Evolutionary conservation across 176 grass and related monocot species (phyloP).

Genomic region (Typha latifolia): DNA sequence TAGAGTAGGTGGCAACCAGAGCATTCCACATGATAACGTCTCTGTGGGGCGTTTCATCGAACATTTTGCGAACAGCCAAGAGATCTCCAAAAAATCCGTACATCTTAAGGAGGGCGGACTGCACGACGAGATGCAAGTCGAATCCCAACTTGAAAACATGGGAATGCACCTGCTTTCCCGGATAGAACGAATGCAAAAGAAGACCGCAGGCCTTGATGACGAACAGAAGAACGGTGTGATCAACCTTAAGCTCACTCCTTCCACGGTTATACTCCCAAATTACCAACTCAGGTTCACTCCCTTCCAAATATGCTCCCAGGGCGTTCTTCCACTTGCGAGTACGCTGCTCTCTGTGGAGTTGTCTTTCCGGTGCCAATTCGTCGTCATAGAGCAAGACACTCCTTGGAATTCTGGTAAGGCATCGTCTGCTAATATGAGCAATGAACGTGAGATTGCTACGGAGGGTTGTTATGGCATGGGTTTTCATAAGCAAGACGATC

Average conservation of each 20-base stretch:
- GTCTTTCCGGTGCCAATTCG: background rate
- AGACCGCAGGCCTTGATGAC: background rate
- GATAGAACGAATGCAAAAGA: background rate
- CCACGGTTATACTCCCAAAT: background rate
- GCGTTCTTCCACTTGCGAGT: background rate
- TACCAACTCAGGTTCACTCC: background rate
- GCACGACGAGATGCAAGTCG: background rate
- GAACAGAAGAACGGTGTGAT: background rate
- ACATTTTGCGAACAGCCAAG: slow-evolving; percentile 21
- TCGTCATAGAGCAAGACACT: background rate
- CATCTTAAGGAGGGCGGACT: slow-evolving; percentile 21
- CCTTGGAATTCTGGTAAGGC: background rate
- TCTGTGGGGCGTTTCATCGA: slow-evolving; percentile 33
- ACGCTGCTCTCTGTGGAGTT: background rate
- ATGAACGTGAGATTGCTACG: background rate
- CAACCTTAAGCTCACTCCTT: background rate
- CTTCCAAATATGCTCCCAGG: background rate
- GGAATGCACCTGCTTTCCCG: background rate
- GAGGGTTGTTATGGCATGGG: background rate
- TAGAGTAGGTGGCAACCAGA: slow-evolving; percentile 24
- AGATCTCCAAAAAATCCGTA: slow-evolving; percentile 19
- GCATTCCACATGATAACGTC: slow-evolving; percentile 52
- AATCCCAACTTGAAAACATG: background rate
- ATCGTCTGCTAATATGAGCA: background rate
- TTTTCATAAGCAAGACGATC: background rate